Base-by-base conservation (phyloP, 768 basidiomycete species). In the Suillus decipiens region DNA sequence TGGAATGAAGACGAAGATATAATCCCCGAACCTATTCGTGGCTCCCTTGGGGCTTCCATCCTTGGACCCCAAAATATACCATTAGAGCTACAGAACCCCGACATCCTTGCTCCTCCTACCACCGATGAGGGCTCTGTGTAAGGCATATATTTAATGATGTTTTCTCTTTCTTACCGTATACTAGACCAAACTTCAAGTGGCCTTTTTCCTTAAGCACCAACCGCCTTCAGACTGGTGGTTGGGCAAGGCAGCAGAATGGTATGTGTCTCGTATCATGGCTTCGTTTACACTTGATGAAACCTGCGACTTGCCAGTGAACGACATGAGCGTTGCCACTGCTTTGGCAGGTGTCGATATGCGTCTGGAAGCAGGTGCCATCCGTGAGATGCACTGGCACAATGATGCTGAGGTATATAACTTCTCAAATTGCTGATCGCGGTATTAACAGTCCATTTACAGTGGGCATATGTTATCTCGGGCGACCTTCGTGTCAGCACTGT, bases 181-280 rank as follows among this genome's bases (percentile, higher is more conserved):
- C 7, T n/a, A 81, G 77, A 1, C 59, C 63, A 0, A 88, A 87
- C 66, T 79, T 79, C 64, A 89, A 88, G 67, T 89, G 88, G 88
- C 82, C 87, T 0, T 86, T 88, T 69, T 77, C 82, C 55, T 70
- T 86, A 24, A 87, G 86, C 64, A 86, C 86, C 68, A 87, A 80
- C 68, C 83, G 85, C 39, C 66, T 89, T 8, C 81, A 82, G 59
- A 77, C 79, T 5, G 88, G 87, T n/a, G 88, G 88, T 2, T 89
- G 87, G 86, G 83, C 87, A 34, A 79, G 86, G 53, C 80, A 86
- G 68, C 82, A 88, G 70, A 89, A 86, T 64, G 64, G 87, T 83
- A 59, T 22, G 80, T 70, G 6, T 1, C 53, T 12, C 11, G 33
- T 47, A 31, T 15, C 11, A 36, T 31, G 10, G 24, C 31, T n/a